These are phyloP conservation scores for Magnusiomyces ingens DNA, from an alignment of 1,139 yeast genomes.

Conservation along the genomic window DNA sequence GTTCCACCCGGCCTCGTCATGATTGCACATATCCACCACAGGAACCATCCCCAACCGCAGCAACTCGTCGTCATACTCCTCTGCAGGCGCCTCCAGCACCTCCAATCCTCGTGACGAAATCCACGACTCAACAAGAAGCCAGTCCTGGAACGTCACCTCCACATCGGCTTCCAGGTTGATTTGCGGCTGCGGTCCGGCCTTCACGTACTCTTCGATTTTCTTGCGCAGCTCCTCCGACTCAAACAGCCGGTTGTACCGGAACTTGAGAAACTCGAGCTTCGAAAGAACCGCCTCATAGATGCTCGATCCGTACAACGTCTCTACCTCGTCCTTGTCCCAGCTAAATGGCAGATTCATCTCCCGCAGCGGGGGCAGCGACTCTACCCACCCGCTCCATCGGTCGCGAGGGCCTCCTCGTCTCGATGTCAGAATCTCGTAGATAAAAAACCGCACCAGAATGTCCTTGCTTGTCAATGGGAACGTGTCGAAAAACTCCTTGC, in stretches of 20 bases:
- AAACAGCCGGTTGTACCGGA: constrained; percentile 23
- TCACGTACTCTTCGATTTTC: constrained; percentile 20
- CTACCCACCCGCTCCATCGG: constrained; percentile 21
- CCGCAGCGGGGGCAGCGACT: constrained; percentile 24
- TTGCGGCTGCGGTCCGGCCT: constrained; percentile 14
- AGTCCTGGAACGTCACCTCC: constrained; percentile 21
- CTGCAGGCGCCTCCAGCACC: constrained; percentile 20
- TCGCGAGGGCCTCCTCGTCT: constrained; percentile 9
- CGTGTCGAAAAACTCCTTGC: neutral
- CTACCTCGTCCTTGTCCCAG: constrained; percentile 27
- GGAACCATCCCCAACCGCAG: constrained; percentile 31
- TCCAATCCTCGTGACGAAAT: constrained; percentile 29
- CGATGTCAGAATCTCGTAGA: constrained; percentile 9
- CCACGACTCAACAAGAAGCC: constrained; percentile 32
- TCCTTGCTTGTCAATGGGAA: constrained; percentile 9
- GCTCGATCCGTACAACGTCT: constrained; percentile 25
- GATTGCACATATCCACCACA: constrained; percentile 35
- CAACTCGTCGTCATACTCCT: constrained; percentile 5
- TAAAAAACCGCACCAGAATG: constrained; percentile 11
- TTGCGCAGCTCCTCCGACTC: constrained; percentile 17
- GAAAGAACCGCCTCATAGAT: constrained; percentile 28
- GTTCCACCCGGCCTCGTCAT: constrained; percentile 24
- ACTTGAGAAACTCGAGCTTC: constrained; percentile 25
- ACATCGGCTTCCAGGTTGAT: constrained; percentile 12
- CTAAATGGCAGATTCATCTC: constrained; percentile 30